phyloP scores from a whole-genome alignment of 345 rosid genomes.

The Populus pruinosa region DNA sequence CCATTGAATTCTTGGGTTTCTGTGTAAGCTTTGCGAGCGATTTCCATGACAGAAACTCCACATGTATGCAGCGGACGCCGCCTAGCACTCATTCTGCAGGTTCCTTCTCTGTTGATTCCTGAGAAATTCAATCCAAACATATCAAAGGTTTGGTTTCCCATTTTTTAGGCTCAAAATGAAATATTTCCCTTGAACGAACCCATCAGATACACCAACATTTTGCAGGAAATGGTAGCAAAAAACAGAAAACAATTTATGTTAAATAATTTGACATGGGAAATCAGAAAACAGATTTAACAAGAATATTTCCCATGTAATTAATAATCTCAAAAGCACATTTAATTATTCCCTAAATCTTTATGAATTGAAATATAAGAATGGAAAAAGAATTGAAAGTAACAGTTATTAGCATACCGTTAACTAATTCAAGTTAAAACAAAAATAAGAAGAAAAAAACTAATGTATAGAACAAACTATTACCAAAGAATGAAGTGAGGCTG shows the following conservation, averaged over 20 bases:
- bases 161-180: too few relatives aligned
- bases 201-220: not conserved
- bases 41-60: constrained; percentile 34
- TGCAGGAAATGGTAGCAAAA: not conserved
- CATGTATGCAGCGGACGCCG: constrained; percentile 62
- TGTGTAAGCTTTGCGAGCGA: constrained; percentile 32
- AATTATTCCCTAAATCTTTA: not conserved
- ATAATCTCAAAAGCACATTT: not conserved
- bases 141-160: not conserved
- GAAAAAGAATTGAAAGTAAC: not conserved
- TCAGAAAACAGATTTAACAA: too few relatives aligned
- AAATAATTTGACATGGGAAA: too few relatives aligned
- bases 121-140: not conserved
- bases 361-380: not conserved
- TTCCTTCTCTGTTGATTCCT: constrained; percentile 16
- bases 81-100: constrained; percentile 23
- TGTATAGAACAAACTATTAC: not conserved
- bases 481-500: not conserved
- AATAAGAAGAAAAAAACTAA: not conserved
- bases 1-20: constrained; percentile 35
- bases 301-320: not conserved
- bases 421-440: not conserved
- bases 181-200: not conserved
- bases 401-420: not conserved
- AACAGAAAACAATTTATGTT: not conserved